Evolutionary conservation across 306 rosid species (phyloP), one percentile per base, ranked within the genome.

Genomic region (Prinsepia uniflora): DNA sequence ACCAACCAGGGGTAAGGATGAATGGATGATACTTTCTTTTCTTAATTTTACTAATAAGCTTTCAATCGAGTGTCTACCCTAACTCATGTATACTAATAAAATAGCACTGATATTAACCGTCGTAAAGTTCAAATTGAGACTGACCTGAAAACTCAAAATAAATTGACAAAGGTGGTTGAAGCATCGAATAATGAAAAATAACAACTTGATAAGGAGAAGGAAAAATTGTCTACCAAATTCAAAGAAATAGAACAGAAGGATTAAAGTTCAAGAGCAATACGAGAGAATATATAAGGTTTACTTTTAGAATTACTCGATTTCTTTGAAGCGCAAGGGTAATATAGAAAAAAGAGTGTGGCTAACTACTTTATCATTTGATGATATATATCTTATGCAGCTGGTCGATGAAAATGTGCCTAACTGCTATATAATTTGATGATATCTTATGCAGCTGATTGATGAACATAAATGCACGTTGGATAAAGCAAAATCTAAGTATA

Each of bases 51-150:
- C n/a, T n/a, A n/a, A n/a, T n/a, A n/a, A n/a, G n/a, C n/a, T n/a
- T n/a, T n/a, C n/a, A n/a, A n/a, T n/a, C n/a, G 53, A 14, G 42
- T 67, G 70, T 73, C 65, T 73, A 41, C 70, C 52, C 82, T 86
- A 77, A 87, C 70, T 55, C n/a, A n/a, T n/a, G n/a, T n/a, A n/a
- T 78, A 44, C 68, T 61, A 46, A 53, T 41, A 66, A 71, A 75
- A 90, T 76, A 83, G 66, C 67, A 83, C 97, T 1, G 98, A 90
- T 75, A 85, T 94, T 80, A 90, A 94, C 83, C 96, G 98, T 48
- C 86, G 77, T 72, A 90, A 85, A 75, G 97, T 94, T 60, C 97
- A 86, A 81, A 90, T 94, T 75, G 98, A 90, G 85, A 89, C 96
- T 0, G 90, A 92, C 30, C 80, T 87, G 75, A 91, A 89, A 80